Percentiles rank a stretch among this genome's conserved stretches.
phyloP scores from a whole-genome alignment of 2,329 filamentous ascomycete species.

The Fusarium sp. region DNA sequence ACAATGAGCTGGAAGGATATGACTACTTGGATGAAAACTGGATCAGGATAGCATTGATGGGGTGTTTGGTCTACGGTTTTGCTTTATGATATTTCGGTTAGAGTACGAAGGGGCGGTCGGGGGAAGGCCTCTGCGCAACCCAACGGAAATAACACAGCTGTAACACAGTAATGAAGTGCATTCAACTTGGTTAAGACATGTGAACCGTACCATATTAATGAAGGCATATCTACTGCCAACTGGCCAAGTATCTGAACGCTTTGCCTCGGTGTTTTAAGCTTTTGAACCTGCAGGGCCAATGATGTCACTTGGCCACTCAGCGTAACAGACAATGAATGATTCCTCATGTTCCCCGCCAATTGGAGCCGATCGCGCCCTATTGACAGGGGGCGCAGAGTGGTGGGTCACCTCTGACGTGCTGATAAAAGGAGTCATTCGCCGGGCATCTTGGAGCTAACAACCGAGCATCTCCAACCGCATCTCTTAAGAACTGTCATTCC shows the following conservation, averaged over 20 bases:
- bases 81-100: neutral
- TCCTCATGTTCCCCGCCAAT: neutral
- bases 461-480: neutral
- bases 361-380: neutral
- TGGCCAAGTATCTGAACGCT: too few relatives aligned
- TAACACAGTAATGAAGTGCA: neutral
- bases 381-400: neutral
- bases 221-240: neutral
- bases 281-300: neutral
- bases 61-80: slow-evolving; percentile 4
- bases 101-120: too few relatives aligned
- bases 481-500: neutral
- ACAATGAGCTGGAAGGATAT: neutral
- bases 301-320: neutral
- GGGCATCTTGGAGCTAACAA: neutral
- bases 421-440: neutral
- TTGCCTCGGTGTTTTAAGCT: neutral
- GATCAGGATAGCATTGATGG: slow-evolving; percentile 2
- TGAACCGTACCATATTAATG: neutral
- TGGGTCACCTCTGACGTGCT: neutral
- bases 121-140: too few relatives aligned
- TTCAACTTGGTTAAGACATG: neutral
- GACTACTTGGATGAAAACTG: neutral
- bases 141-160: too few relatives aligned
- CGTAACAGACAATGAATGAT: neutral